Base-by-base conservation (phyloP, 495 filamentous ascomycete species). In the Mycothermus thermophilus region DNA sequence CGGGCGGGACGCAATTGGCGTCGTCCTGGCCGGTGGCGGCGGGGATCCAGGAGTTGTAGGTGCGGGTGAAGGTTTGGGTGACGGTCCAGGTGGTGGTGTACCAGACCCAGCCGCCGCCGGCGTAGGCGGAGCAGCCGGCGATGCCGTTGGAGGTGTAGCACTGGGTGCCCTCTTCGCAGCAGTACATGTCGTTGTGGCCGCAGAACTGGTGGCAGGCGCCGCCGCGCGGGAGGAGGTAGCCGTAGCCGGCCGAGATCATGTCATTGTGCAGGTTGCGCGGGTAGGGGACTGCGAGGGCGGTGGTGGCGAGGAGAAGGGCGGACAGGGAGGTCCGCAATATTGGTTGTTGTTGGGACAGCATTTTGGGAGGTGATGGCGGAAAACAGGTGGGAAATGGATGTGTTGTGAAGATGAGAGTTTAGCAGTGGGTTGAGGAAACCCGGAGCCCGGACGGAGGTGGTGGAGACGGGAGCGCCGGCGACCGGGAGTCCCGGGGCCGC, bases 1-100 rank as follows among this genome's bases (percentile, higher is more conserved):
- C 44, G 8, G 47, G 47, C 7, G 62, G 59, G 13, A 68, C 54
- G 58, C 83, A 90, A 24, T 60, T 64, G 13, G 58, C 57, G 6
- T 52, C 57, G n/a, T 55, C 51, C 21, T 55, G 50, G 13, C 61
- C 59, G 9, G 71, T 51, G 1, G 65, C 55, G 27, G 50, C 50
- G 13, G 50, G 51, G 27, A 51, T 44, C 11, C 48, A 48, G 16
- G 56, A 55, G 39, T 67, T 78, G 52, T 69, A 80, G 55, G 78
- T 77, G 20, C 70, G 73, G 24, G 81, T 86, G 43, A 63, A 63
- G 5, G 78, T 82, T 23, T 65, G 49, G 3, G 71, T 63, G 41
- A 79, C 72, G 22, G 78, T 83, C 60, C 83, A 84, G 9, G 80
- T 86, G 8, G 75, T 81, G 30, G 80, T 86, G 56, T 66, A 85